phyloP scores from a whole-genome alignment of 2,329 filamentous ascomycete species.

The Blastomyces silverae region DNA sequence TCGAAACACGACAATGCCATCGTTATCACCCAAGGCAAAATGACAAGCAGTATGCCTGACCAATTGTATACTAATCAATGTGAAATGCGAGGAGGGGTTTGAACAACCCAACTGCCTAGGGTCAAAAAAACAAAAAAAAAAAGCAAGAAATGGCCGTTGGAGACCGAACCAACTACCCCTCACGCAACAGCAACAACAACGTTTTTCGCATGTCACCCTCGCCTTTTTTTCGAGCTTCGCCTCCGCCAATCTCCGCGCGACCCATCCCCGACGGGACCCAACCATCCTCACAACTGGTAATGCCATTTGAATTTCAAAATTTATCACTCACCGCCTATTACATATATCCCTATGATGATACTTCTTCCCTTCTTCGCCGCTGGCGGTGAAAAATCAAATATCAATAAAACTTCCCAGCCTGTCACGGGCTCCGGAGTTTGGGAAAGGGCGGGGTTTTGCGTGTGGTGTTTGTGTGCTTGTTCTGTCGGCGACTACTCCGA shows the following conservation, averaged over 20 bases:
- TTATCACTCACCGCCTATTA: slow-evolving; percentile 10
- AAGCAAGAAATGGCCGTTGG: background rate
- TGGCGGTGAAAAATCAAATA: background rate
- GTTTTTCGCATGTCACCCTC: background rate
- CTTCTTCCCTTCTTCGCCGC: background rate
- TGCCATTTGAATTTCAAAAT: background rate
- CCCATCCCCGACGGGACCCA: background rate
- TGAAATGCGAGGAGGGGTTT: background rate
- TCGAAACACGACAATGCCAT: background rate
- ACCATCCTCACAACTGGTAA: background rate
- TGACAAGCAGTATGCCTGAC: too few relatives aligned
- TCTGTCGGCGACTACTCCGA: background rate
- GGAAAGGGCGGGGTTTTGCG: background rate
- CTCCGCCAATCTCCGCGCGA: background rate
- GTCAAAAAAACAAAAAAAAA: too few relatives aligned
- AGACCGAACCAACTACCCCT: background rate
- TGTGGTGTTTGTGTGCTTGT: background rate
- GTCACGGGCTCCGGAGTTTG: background rate
- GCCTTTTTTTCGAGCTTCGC: background rate
- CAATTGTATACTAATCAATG: background rate
- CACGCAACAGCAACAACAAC: background rate
- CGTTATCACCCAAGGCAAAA: background rate
- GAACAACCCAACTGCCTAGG: background rate
- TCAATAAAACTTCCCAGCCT: background rate
- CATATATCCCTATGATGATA: background rate